phyloP scores from a whole-genome alignment of 1,139 yeast species.

The Yamadazyma songkhlaensis region DNA sequence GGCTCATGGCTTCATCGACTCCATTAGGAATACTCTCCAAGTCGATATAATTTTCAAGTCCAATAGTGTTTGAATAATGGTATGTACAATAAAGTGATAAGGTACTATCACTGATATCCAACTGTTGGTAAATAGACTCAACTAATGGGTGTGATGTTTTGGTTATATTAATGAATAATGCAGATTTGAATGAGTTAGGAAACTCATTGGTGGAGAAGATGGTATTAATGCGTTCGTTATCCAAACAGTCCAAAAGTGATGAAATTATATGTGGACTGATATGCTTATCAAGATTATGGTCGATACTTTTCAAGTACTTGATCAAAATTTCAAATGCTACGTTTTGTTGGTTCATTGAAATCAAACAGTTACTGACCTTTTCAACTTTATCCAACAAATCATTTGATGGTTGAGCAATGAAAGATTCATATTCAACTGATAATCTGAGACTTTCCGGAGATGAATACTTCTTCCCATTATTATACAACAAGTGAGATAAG shows the following conservation, averaged over 20 bases:
- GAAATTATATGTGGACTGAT: conserved; percentile 1
- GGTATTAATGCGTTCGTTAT: no score
- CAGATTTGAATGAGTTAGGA: conserved; percentile 1
- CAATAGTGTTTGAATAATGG: conserved; percentile 22
- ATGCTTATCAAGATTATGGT: not conserved
- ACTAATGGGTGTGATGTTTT: conserved; percentile 7
- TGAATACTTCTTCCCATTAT: conserved; percentile 12
- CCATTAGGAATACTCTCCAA: conserved; percentile 2
- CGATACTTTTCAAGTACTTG: conserved; percentile 1
- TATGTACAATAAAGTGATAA: conserved; percentile 10
- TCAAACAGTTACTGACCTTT: not conserved
- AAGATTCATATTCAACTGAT: conserved; percentile 22
- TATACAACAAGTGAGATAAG: conserved; percentile 24
- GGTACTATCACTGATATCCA: not conserved
- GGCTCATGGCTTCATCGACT: conserved; percentile 1
- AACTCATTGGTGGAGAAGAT: conserved; percentile 2
- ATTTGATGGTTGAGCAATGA: conserved; percentile 11
- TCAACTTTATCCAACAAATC: conserved; percentile 1
- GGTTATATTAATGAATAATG: conserved; percentile 2
- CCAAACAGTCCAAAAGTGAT: not conserved
- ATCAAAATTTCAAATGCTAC: not conserved
- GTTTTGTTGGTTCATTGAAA: not conserved
- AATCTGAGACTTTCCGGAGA: conserved; percentile 12
- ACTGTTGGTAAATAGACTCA: not conserved
- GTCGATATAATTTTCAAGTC: conserved; percentile 15